These are phyloP conservation scores for Sordariomycetes sp. DNA, from an alignment of 2,329 filamentous ascomycete genomes.

Conservation along the genomic window DNA sequence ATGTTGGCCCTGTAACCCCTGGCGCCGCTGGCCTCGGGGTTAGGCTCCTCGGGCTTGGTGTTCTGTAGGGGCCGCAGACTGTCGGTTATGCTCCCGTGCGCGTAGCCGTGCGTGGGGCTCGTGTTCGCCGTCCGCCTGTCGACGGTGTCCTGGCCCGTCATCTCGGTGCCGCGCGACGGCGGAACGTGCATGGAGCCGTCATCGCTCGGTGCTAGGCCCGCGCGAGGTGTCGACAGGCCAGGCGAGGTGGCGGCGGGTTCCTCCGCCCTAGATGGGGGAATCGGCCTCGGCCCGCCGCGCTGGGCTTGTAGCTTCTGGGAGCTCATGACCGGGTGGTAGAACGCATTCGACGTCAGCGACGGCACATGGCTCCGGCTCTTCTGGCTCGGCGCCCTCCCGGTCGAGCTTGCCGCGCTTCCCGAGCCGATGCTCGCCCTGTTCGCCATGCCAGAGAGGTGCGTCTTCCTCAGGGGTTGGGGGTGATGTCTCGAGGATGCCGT, in stretches of 20 bases:
- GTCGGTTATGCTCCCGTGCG: constrained; percentile 56
- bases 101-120: constrained; percentile 54
- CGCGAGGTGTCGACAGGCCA: background rate
- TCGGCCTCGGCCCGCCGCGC: constrained; percentile 10
- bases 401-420: background rate
- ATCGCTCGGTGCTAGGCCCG: constrained; percentile 17
- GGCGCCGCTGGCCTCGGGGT: constrained; percentile 47
- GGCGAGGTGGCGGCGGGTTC: constrained; percentile 3
- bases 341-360: constrained; percentile 77
- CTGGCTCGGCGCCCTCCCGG: constrained; percentile 33
- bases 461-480: constrained; percentile 45
- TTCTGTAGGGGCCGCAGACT: constrained; percentile 69
- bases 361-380: constrained; percentile 81
- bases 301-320: constrained; percentile 90
- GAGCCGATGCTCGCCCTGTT: constrained; percentile 27
- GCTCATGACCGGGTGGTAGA: constrained; percentile 86
- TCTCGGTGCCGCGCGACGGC: constrained; percentile 69
- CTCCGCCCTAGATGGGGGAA: constrained; percentile 5
- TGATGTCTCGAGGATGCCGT: constrained; percentile 34
- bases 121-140: constrained; percentile 65
- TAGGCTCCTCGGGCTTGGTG: constrained; percentile 25
- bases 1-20: constrained; percentile 43
- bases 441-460: constrained; percentile 24
- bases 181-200: constrained; percentile 48
- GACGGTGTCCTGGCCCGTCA: constrained; percentile 62